Base-by-base conservation (phyloP, 169 alveolate species). In the Cardiosporidium cionae region DNA sequence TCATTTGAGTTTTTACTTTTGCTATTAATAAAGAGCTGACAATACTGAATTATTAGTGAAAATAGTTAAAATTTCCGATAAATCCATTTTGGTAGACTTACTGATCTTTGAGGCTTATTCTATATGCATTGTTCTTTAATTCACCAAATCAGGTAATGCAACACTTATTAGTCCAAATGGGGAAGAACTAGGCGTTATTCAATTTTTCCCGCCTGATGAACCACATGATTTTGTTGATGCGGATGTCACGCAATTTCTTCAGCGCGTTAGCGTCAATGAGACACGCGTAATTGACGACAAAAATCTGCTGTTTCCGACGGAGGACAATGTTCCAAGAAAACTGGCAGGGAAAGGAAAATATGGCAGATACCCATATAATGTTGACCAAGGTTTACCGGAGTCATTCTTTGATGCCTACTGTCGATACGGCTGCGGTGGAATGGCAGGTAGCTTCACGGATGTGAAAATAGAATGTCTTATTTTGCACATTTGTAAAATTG, bases 391-490 rank as follows among this genome's bases (percentile, higher is more conserved):
- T 3, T 63, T 54, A 2, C 71, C 77, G n/a, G 4, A 54, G 27
- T 52, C 70, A 66, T 70, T 70, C 27, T 35, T 70, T 54, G 77
- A 70, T 28, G 77, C 77, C 16, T 70, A 70, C 69, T 70, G 77
- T 34, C 77, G 77, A 1, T 70, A 70, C n/a, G 77, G 77, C 7
- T 70, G 77, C 53, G 77, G 77, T 0, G 77, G 77, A 22, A 70
- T 70, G 77, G 35, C 77, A 70, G 77, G 77, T 70, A 52, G 7
- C 63, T n/a, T 44, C 16, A 9, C 16, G 22, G 16, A n/a, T 63
- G 25, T 9, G 16, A 9, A 16, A 9, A n/a, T n/a, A 9, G 69
- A 31, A n/a, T 9, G 9, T 63, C 22, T 63, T 9, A 63, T 16
- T n/a, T 9, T 16, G 9, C 25, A 16, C 58, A n/a, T 44, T n/a